Conservation (phyloP, 2,329 filamentous ascomycete species). For the Ilyonectria sp. region DNA sequence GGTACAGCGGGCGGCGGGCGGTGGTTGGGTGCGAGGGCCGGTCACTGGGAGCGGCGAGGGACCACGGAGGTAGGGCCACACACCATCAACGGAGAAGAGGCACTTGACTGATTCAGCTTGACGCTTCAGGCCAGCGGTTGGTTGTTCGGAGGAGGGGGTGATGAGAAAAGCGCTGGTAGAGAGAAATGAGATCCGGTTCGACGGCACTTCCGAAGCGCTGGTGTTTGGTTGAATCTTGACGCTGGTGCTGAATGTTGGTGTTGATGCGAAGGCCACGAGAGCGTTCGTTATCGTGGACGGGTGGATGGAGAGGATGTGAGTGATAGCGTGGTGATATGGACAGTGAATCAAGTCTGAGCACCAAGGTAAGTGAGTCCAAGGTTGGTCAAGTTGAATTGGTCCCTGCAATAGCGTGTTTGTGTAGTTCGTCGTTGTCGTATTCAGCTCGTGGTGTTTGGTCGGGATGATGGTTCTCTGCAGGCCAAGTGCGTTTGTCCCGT, state of each 20-base stretch:
- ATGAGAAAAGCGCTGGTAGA: constrained; percentile 24
- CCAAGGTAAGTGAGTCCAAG: not conserved
- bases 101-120: constrained; percentile 38
- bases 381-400: constrained; percentile 14
- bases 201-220: constrained; percentile 41
- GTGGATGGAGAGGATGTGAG: not conserved
- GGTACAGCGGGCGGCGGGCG: constrained; percentile 35
- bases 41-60: constrained; percentile 45
- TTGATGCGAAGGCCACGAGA: constrained; percentile 3
- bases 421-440: constrained; percentile 13
- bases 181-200: constrained; percentile 24
- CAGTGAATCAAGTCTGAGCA: not conserved
- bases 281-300: constrained; percentile 2
- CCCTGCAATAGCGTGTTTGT: constrained; percentile 1
- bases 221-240: constrained; percentile 34
- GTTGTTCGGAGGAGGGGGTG: constrained; percentile 22
- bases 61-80: constrained; percentile 46
- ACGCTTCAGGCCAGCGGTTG: constrained; percentile 40
- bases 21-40: constrained; percentile 36
- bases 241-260: not conserved
- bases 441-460: constrained; percentile 20
- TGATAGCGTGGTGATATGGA: constrained; percentile 6
- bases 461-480: constrained; percentile 5
- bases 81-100: constrained; percentile 40
- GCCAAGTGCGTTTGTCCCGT: constrained; percentile 3